Evolutionary conservation across 805 yeast species (phyloP).

Genomic region (Saccharomycopsis sp.): DNA sequence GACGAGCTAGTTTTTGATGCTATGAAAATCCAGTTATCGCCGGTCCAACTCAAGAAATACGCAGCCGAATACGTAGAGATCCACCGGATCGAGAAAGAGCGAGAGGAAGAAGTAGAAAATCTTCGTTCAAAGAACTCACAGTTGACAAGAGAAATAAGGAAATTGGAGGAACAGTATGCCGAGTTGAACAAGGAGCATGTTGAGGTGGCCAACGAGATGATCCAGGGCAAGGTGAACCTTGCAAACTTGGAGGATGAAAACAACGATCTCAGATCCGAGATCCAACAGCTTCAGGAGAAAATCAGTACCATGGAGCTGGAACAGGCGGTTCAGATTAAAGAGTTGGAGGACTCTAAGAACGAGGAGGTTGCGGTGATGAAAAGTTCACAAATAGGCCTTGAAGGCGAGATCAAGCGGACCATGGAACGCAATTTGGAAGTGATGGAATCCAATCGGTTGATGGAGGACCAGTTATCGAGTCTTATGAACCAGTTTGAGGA

Average conservation of each 20-base stretch:
- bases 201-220: slow-evolving; percentile 80
- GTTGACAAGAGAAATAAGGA: slow-evolving; percentile 64
- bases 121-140: slow-evolving; percentile 62
- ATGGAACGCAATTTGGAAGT: slow-evolving; percentile 59
- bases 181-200: slow-evolving; percentile 77
- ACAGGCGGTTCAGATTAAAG: slow-evolving; percentile 24
- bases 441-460: slow-evolving; percentile 51
- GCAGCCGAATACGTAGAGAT: slow-evolving; percentile 67
- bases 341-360: not conserved
- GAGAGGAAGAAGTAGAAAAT: slow-evolving; percentile 54
- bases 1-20: slow-evolving; percentile 76
- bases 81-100: slow-evolving; percentile 57
- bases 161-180: slow-evolving; percentile 63
- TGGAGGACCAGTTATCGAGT: slow-evolving; percentile 38
- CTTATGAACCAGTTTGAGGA: slow-evolving; percentile 16
- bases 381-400: slow-evolving; percentile 33
- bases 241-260: slow-evolving; percentile 77
- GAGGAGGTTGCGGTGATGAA: slow-evolving; percentile 13
- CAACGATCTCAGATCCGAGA: slow-evolving; percentile 44
- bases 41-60: slow-evolving; percentile 65
- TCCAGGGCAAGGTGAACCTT: slow-evolving; percentile 64
- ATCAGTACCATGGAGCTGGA: slow-evolving; percentile 32
- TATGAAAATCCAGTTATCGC: slow-evolving; percentile 62
- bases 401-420: slow-evolving; percentile 49
- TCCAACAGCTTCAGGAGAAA: slow-evolving; percentile 41